Evolutionary conservation across 495 filamentous ascomycete genomes (phyloP).

Genomic region (Penicillium nucicola): DNA sequence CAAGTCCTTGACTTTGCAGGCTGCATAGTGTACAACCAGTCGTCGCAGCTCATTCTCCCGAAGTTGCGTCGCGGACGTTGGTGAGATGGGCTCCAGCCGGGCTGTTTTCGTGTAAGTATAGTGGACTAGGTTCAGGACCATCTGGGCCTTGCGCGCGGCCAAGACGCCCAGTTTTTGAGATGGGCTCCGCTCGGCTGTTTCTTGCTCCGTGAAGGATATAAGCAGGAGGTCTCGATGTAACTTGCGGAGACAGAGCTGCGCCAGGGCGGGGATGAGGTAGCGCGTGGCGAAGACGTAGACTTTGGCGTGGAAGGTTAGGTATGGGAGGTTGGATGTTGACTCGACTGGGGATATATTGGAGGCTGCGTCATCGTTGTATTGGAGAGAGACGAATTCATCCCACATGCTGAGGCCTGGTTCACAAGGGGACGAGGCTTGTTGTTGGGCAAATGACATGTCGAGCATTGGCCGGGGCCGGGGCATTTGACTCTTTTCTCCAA

Average conservation of each 20-base stretch:
- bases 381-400: slow-evolving; percentile 39
- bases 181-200: slow-evolving; percentile 8
- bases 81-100: slow-evolving; percentile 41
- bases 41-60: slow-evolving; percentile 44
- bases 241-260: slow-evolving; percentile 43
- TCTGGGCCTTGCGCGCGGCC: slow-evolving; percentile 27
- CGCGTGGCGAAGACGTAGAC: slow-evolving; percentile 46
- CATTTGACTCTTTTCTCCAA: slow-evolving; percentile 9
- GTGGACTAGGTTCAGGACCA: slow-evolving; percentile 40
- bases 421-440: slow-evolving; percentile 26
- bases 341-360: slow-evolving; percentile 11
- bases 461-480: slow-evolving; percentile 23
- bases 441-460: slow-evolving; percentile 44
- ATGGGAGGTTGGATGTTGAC: slow-evolving; percentile 26
- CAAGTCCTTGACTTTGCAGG: slow-evolving; percentile 43
- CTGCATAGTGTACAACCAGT: slow-evolving; percentile 43
- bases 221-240: slow-evolving; percentile 37
- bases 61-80: slow-evolving; percentile 42
- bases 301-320: slow-evolving; percentile 47
- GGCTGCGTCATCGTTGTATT: slow-evolving; percentile 29
- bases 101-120: slow-evolving; percentile 44
- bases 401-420: slow-evolving; percentile 37
- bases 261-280: slow-evolving; percentile 43
- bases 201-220: slow-evolving; percentile 21
- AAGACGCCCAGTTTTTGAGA: slow-evolving; percentile 17